Base-by-base conservation (phyloP, 176 grass and related monocot genomes). In the Neostapfia colusana region DNA sequence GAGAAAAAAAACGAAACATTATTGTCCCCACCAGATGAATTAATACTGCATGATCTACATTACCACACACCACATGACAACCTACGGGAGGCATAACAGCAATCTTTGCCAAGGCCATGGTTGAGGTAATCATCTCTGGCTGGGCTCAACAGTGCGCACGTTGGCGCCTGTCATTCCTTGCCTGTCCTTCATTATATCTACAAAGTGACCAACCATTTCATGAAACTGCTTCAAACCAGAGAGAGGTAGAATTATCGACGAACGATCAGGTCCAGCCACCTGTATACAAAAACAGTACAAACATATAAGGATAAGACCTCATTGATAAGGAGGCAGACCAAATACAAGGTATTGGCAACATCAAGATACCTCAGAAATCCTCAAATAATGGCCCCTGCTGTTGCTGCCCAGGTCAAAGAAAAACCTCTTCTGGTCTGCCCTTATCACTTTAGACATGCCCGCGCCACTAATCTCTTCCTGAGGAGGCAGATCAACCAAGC, bases 191-290 rank as follows among this genome's bases (percentile, higher is more conserved):
- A 93, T 98, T 86, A 98, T 86, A 85, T 98, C 95, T 76, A 95
- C 95, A 84, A 98, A 98, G 84, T 98, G 89, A 62, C 91, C 95
- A 23, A 98, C 85, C 91, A 98, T 98, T 85, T 98, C 95, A 76
- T 98, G 89, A 88, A 98, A 98, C 79, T 98, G 95, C 85, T 90
- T 98, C 72, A 98, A 87, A 44, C 91, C 95, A 42, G 95, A 95
- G 16, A 98, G 81, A 0, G 95, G 95, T 55, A 98, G 88, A 78
- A 98, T 98, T 87, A 98, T 98, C 6, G 95, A 98, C 0, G 95
- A 98, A 13, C 95, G 86, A 78, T 98, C 95, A 76, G 87, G 80
- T 76, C 95, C 95, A 79, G 95, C 91, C 26, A 98, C 95, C 95
- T 98, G 68, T 58, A 88, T 34, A 45, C n/a, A 66, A 55, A 78